Percentiles rank a stretch among this genome's conserved stretches.
phyloP scores from a whole-genome alignment of 768 basidiomycete species.

The Xerocomellus amylosporus region DNA sequence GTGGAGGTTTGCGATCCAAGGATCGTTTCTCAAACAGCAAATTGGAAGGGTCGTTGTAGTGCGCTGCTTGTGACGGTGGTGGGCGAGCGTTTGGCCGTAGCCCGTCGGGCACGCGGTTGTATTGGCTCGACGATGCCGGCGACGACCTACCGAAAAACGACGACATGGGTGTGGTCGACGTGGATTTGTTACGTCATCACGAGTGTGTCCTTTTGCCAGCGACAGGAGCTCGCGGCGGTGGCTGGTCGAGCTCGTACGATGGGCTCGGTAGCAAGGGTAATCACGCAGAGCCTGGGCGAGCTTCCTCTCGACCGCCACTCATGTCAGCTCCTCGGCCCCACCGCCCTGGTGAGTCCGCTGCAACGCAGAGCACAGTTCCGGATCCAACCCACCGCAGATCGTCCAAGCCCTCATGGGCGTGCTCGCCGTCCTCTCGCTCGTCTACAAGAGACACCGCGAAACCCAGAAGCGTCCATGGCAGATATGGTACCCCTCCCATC shows the following conservation, averaged over 20 bases:
- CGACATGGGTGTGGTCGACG: conserved; percentile 17
- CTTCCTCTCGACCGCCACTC: conserved; percentile 41
- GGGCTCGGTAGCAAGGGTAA: conserved; percentile 10
- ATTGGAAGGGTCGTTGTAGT: conserved; percentile 54
- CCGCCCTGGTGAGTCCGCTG: conserved; percentile 39
- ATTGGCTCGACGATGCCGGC: conserved; percentile 35
- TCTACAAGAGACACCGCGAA: conserved; percentile 88
- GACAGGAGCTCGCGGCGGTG: background rate
- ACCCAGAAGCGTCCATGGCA: conserved; percentile 82
- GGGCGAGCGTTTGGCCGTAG: conserved; percentile 35
- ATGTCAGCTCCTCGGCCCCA: conserved; percentile 47
- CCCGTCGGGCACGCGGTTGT: conserved; percentile 43
- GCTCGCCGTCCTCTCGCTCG: conserved; percentile 80
- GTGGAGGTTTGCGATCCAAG: conserved; percentile 41
- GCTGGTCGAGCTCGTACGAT: conserved; percentile 5
- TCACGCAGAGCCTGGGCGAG: conserved; percentile 18
- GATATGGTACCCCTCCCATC: conserved; percentile 65
- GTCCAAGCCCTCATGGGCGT: conserved; percentile 90
- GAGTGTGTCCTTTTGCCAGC: too few species aligned
- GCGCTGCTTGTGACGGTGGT: conserved; percentile 38
- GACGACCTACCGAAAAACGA: conserved; percentile 46
- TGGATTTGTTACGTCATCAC: conserved; percentile 20
- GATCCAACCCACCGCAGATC: conserved; percentile 40
- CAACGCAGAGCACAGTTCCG: background rate
- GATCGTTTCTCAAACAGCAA: conserved; percentile 50